These are phyloP conservation scores for Lagenidium sp. DNA, from an alignment of 352 stramenopile genomes.

Conservation along the genomic window DNA sequence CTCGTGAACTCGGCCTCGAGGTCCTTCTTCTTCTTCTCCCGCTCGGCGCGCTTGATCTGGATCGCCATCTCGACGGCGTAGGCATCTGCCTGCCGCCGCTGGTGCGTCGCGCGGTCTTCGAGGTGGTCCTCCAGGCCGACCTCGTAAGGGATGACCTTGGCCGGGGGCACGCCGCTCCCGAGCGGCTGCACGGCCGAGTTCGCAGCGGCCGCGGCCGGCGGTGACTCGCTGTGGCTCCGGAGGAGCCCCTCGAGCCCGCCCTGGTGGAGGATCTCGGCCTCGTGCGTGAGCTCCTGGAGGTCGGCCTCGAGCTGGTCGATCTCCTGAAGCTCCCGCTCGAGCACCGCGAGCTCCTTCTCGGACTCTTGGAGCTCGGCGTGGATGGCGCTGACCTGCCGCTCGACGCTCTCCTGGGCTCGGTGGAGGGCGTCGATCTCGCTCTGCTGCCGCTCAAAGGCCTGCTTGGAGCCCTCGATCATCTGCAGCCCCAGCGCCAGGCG, in stretches of 20 bases:
- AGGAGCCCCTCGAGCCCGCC: conserved; percentile 46
- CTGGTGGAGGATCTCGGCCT: conserved; percentile 77
- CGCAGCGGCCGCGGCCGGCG: no score
- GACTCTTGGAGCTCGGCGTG: conserved; percentile 87
- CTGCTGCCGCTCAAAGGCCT: conserved; percentile 89
- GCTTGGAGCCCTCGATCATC: conserved; percentile 91
- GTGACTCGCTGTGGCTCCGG: conserved; percentile 14
- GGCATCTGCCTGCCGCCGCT: conserved; percentile 61
- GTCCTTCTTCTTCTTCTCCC: conserved; percentile 88
- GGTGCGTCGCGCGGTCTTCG: conserved; percentile 31
- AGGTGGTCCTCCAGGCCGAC: conserved; percentile 34
- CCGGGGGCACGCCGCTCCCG: conserved; percentile 35
- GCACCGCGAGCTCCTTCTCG: conserved; percentile 84
- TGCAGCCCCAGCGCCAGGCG: conserved; percentile 83
- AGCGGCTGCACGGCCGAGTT: conserved; percentile 14
- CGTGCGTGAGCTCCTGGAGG: conserved; percentile 87
- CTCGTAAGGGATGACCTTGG: conserved; percentile 24
- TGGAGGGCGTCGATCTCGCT: conserved; percentile 90
- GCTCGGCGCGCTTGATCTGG: conserved; percentile 88
- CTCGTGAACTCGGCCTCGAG: conserved; percentile 89
- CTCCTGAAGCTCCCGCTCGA: conserved; percentile 89
- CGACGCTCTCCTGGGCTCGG: conserved; percentile 82
- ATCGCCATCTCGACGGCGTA: conserved; percentile 91
- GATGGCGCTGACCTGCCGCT: conserved; percentile 85
- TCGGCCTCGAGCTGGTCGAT: conserved; percentile 91